phyloP scores from a whole-genome alignment of 352 stramenopile species.

The Phytopythium delawarense region DNA sequence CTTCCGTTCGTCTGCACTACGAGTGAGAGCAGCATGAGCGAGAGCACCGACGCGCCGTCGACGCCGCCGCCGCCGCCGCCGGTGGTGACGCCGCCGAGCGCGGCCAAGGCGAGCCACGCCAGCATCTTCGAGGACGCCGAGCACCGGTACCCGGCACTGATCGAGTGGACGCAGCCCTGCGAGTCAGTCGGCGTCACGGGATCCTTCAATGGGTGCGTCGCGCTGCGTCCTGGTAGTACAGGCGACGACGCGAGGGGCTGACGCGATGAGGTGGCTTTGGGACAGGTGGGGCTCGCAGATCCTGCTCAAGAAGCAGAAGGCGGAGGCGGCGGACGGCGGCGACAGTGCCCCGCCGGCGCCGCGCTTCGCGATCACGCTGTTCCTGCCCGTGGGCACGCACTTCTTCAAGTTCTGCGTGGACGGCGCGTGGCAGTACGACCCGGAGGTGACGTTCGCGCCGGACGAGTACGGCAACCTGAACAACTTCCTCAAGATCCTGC shows the following conservation, averaged over 20 bases:
- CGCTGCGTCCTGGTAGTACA: background rate
- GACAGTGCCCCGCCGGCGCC: background rate
- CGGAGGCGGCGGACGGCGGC: background rate
- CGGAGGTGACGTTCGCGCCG: slow-evolving; percentile 71
- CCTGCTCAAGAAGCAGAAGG: slow-evolving; percentile 33
- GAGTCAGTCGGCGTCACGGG: slow-evolving; percentile 64
- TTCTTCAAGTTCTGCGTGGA: slow-evolving; percentile 82
- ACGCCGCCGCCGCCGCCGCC: background rate
- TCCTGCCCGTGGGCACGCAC: slow-evolving; percentile 60
- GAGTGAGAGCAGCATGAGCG: slow-evolving; percentile 1
- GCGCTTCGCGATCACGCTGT: slow-evolving; percentile 42
- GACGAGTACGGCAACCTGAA: slow-evolving; percentile 88
- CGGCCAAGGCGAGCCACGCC: slow-evolving; percentile 15
- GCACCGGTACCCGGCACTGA: slow-evolving; percentile 46
- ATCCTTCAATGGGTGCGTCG: slow-evolving; percentile 74
- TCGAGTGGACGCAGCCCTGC: slow-evolving; percentile 57
- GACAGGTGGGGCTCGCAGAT: slow-evolving; percentile 78
- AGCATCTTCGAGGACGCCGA: slow-evolving; percentile 40
- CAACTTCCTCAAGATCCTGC: slow-evolving; percentile 73
- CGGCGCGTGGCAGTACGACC: slow-evolving; percentile 80
- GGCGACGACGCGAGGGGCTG: background rate
- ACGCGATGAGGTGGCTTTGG: background rate
- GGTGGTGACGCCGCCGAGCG: slow-evolving; percentile 3
- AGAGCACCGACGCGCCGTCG: background rate
- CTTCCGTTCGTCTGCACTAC: too few relatives aligned